Base-by-base conservation (phyloP, 495 filamentous ascomycete species). In the Daldinia vernicosa region DNA sequence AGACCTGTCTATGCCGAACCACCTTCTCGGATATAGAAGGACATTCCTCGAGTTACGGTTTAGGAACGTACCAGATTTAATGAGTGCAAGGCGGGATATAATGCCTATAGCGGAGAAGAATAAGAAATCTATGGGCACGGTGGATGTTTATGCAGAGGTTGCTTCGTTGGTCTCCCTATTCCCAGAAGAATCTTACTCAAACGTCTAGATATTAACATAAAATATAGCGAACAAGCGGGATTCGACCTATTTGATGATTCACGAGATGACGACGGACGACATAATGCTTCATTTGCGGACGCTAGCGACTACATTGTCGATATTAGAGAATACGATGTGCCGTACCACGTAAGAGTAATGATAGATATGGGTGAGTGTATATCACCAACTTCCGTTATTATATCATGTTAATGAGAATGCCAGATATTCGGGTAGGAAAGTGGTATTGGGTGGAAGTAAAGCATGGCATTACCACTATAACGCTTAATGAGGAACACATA, bases 271-370 rank as follows among this genome's bases (percentile, higher is more conserved):
- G 92, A 97, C 80, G 86, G 84, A 92, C 91, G 91, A 89, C 82
- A 85, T 86, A 93, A 91, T 86, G 81, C 84, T 71, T 88, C 86
- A 75, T 89, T 90, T 84, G 85, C 87, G 75, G 93, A 97, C 83
- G 94, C 94, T 58, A 97, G 93, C 86, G 95, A 99, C 87, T 96
- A 91, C 80, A 92, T 99, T 84, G 88, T 97, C 83, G 95, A 99
- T 88, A 97, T 98, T 80, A 89, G 95, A 84, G 95, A 99, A 84
- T 99, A 94, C 78, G 95, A 99, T 82, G 95, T 99, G 75, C 95
- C 94, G 73, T 99, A 99, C 82, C 95, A 99, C 86, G 95, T 99
- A 74, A 89, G 95, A 85, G 95, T 98, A 80, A 91, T 94, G 76
- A 98, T 99, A 83, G 95, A 99, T 80, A 88, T 93, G 85, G 89